Base-by-base conservation (phyloP, 2,329 filamentous ascomycete genomes). In the Nakataea oryzae region DNA sequence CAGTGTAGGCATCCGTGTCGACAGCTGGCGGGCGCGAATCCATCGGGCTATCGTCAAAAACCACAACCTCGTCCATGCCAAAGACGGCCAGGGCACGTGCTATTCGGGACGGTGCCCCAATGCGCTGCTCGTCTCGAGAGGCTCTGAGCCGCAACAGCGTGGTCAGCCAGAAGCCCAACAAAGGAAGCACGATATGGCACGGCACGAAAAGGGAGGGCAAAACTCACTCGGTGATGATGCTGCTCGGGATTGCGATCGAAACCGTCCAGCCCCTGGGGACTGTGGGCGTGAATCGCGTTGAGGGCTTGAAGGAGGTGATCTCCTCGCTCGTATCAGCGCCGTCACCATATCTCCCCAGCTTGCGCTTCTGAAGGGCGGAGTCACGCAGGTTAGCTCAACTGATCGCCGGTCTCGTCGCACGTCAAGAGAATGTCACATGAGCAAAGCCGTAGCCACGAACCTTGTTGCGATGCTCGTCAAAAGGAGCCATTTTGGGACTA, bases 51-150 rank as follows among this genome's bases (percentile, higher is more conserved):
- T 96, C 91, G 70, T 93, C 86, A 73, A 89, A 96, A 62, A 96
- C 78, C 60, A 96, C 81, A 32, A 96, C 81, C 75, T 96, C 91
- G 71, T 96, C 91, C 67, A 96, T 82, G 69, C 85, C 88, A 75
- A 95, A 96, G 65, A 96, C 87, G 64, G 90, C 88, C 60, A 91
- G 82, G 41, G 90, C 90, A 61, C 91, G 89, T 7, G 91, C 91
- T 61, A 96, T 86, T 66, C 88, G 86, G 9, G 88, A 89, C 1
- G 87, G 88, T 58, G 89, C 79, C 58, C 82, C 81, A 47, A 88
- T 91, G 71, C 91, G 88, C 70, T 90, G 86, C 64, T 96, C 90
- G 65, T 87, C 85, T 12, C 87, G 92, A 67, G 59, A 59, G 50
- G 66, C 66, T 54, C 58, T 24, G 59, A 21, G 11, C 9, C 41